A percentile compares a stretch with the other conserved stretches of the same genome.
Conservation (phyloP, 129 eudicot species). For the Kitagawia praeruptora region DNA sequence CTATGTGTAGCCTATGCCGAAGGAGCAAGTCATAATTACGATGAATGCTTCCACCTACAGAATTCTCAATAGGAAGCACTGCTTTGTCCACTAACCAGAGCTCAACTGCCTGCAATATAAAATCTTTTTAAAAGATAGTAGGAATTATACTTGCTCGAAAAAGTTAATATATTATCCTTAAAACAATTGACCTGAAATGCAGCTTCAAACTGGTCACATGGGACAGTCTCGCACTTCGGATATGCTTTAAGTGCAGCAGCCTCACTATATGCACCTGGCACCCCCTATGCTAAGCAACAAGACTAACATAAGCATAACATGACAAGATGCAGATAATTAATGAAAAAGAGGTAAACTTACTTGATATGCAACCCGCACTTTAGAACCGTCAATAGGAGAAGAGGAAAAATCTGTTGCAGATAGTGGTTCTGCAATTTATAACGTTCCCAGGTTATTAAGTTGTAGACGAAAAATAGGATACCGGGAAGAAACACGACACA, state of each 20-base stretch:
- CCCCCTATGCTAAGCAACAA: slow-evolving; percentile 48
- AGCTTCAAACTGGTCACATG: slow-evolving; percentile 89
- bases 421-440: slow-evolving; percentile 61
- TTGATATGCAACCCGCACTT: slow-evolving; percentile 93
- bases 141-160: background rate
- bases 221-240: slow-evolving; percentile 90
- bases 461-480: background rate
- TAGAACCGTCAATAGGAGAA: slow-evolving; percentile 38
- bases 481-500: background rate
- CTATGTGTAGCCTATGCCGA: slow-evolving; percentile 87
- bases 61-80: slow-evolving; percentile 86
- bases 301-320: slow-evolving; percentile 8
- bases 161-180: slow-evolving; percentile 1
- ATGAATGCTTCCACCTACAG: slow-evolving; percentile 93
- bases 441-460: background rate
- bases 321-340: background rate
- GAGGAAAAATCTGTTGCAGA: slow-evolving; percentile 53
- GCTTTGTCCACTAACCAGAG: slow-evolving; percentile 94
- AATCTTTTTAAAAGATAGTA: background rate
- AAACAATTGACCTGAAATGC: slow-evolving; percentile 61
- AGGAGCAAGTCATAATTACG: slow-evolving; percentile 87
- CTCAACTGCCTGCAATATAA: slow-evolving; percentile 72
- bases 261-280: slow-evolving; percentile 92
- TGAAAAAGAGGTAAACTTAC: slow-evolving; percentile 22
- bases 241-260: slow-evolving; percentile 92